Base-by-base conservation (phyloP, 345 rosid species). In the Bruguiera sexangula region DNA sequence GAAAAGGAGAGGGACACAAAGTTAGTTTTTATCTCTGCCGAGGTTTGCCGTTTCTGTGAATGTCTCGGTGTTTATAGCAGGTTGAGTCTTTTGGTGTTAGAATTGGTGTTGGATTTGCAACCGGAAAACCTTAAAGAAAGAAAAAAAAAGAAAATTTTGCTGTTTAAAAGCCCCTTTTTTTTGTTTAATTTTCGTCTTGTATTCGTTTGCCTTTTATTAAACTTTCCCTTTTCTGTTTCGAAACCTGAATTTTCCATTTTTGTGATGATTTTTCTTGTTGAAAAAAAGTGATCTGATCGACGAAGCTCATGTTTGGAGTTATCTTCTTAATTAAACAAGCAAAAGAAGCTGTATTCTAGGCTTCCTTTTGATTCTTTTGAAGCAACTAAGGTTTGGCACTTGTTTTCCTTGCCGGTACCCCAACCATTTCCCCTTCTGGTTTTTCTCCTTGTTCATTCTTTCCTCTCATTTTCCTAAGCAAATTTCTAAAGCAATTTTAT, bases 61-160 rank as follows among this genome's bases (percentile, higher is more conserved):
- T 89, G 88, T 85, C 82, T 87, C 73, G 85, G 89, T 75, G 93
- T 88, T 86, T 86, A 69, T 78, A 78, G 86, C 79, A 84, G 84
- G 67, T 73, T 69, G 78, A 54, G 82, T 77, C 76, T 71, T 58
- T 75, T 65, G 54, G 69, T 67, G 55, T 57, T 73, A 63, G 56
- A 67, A 57, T 70, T 82, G 70, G 68, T 86, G 85, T 80, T 88
- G 85, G 89, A 88, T 88, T 91, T 88, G 86, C 89, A 80, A 76
- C 85, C 74, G 83, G 80, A 80, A 83, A 88, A 51, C 57, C 75
- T 59, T 36, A 60, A 27, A 26, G 13, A 54, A 24, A 34, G 48
- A 72, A 21, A 11, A 7, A 34, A 32, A 21, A 15, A n/a, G 0
- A 30, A 66, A n/a, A 21, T 9, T 21, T 71, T 61, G 63, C 83